A percentile compares a stretch with the other conserved stretches of the same genome.
Evolutionary conservation across 1,139 yeast genomes (phyloP).

Genomic region (Diutina pseudorugosa): DNA sequence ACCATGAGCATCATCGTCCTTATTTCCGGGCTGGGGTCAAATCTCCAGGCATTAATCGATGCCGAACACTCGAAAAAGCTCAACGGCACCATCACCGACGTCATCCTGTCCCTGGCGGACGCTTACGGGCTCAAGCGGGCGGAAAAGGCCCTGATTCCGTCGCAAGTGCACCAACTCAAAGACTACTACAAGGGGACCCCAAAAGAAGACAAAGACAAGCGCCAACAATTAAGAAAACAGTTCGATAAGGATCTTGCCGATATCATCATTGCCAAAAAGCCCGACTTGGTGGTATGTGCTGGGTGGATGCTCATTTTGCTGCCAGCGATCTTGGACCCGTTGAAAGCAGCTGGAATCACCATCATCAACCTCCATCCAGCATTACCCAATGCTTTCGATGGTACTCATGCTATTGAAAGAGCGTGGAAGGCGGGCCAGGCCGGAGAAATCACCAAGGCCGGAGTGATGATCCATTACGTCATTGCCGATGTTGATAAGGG

Average conservation of each 20-base stretch:
- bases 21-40: slow-evolving; percentile 91
- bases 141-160: slow-evolving; percentile 48
- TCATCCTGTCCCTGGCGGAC: slow-evolving; percentile 67
- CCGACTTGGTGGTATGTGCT: slow-evolving; percentile 88
- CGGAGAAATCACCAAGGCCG: slow-evolving; percentile 68
- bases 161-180: slow-evolving; percentile 59
- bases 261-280: slow-evolving; percentile 47
- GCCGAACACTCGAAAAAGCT: slow-evolving; percentile 37
- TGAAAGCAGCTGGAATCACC: slow-evolving; percentile 49
- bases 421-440: slow-evolving; percentile 92
- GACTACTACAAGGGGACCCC: slow-evolving; percentile 66
- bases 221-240: slow-evolving; percentile 48
- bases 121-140: slow-evolving; percentile 88
- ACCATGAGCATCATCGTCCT: slow-evolving; percentile 45
- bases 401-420: slow-evolving; percentile 91
- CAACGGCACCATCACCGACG: slow-evolving; percentile 52
- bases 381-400: slow-evolving; percentile 92
- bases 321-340: slow-evolving; percentile 56
- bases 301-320: slow-evolving; percentile 96
- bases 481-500: slow-evolving; percentile 93
- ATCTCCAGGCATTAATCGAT: slow-evolving; percentile 85
- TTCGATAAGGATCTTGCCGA: slow-evolving; percentile 74
- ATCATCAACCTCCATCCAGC: slow-evolving; percentile 95
- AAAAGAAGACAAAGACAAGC: slow-evolving; percentile 43
- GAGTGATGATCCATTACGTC: slow-evolving; percentile 93